phyloP scores from a whole-genome alignment of 2,329 filamentous ascomycete species.

The Fusarium sambucinum region DNA sequence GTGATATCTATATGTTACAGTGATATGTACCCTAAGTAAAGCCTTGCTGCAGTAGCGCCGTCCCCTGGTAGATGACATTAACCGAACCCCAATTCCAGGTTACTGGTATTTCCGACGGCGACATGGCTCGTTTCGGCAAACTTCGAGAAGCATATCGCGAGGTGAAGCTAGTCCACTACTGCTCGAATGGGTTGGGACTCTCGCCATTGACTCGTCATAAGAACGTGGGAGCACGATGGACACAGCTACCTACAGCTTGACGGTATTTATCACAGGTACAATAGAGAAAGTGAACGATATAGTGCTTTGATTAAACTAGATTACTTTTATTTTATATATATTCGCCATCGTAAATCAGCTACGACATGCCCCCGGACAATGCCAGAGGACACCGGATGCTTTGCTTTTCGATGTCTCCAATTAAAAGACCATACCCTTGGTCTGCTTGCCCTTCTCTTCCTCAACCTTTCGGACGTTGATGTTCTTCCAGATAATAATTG shows the following conservation, averaged over 20 bases:
- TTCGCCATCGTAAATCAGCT: neutral
- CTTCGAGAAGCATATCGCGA: neutral
- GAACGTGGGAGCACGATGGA: fast-evolving
- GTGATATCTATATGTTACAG: neutral
- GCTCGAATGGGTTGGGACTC: neutral
- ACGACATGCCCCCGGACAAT: neutral
- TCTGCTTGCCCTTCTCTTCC: slow-evolving; percentile 48
- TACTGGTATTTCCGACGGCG: neutral
- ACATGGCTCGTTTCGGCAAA: neutral
- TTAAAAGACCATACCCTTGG: slow-evolving; percentile 49
- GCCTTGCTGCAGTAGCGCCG: neutral
- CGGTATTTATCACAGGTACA: neutral
- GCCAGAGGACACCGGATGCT: neutral
- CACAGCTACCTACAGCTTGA: neutral
- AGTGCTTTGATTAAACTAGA: neutral
- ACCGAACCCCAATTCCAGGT: neutral
- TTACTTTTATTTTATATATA: neutral
- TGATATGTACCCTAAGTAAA: neutral
- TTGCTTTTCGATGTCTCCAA: too few species aligned
- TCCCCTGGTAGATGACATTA: neutral
- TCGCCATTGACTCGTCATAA: neutral
- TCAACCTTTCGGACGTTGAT: slow-evolving; percentile 57
- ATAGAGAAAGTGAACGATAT: neutral
- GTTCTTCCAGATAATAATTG: slow-evolving; percentile 56
- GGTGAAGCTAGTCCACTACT: neutral